Percentiles rank a stretch among this genome's conserved stretches.
phyloP scores from a whole-genome alignment of 495 filamentous ascomycete species.

The Oidiodendron maius region DNA sequence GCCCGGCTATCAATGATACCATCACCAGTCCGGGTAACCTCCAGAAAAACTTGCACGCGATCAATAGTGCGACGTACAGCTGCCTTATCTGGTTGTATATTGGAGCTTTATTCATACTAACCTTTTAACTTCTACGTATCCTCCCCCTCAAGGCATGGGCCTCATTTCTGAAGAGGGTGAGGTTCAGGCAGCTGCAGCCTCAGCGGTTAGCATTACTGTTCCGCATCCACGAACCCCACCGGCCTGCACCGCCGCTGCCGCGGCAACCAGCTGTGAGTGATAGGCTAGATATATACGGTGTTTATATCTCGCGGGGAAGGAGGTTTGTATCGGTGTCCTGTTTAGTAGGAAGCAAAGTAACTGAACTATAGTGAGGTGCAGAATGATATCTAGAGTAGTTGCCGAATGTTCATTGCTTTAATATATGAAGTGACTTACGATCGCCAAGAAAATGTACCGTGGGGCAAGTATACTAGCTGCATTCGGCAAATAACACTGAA shows the following conservation, averaged over 20 bases:
- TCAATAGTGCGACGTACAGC: conserved; percentile 7
- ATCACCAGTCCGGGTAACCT: conserved; percentile 9
- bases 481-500: too few species aligned
- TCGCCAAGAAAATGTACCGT: too few species aligned
- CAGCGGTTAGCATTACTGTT: conserved; percentile 8
- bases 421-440: too few species aligned
- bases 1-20: conserved; percentile 7
- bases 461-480: too few species aligned
- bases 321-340: too few species aligned
- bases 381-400: too few species aligned
- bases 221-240: conserved; percentile 4
- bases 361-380: too few species aligned
- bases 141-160: conserved; percentile 4
- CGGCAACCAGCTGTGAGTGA: conserved; percentile 1
- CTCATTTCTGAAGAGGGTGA: conserved; percentile 6
- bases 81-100: conserved; percentile 1
- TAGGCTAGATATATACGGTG: conserved; percentile 6
- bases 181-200: conserved; percentile 7
- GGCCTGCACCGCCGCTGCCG: conserved; percentile 4
- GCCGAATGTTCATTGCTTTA: too few species aligned
- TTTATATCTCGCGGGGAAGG: too few species aligned
- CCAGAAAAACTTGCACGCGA: conserved; percentile 7
- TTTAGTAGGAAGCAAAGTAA: too few species aligned
- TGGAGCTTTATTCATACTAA: conserved; percentile 6
- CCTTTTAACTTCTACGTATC: conserved; percentile 4